These are phyloP conservation scores for Begonia masoniana DNA, from an alignment of 306 rosid genomes.

Conservation along the genomic window DNA sequence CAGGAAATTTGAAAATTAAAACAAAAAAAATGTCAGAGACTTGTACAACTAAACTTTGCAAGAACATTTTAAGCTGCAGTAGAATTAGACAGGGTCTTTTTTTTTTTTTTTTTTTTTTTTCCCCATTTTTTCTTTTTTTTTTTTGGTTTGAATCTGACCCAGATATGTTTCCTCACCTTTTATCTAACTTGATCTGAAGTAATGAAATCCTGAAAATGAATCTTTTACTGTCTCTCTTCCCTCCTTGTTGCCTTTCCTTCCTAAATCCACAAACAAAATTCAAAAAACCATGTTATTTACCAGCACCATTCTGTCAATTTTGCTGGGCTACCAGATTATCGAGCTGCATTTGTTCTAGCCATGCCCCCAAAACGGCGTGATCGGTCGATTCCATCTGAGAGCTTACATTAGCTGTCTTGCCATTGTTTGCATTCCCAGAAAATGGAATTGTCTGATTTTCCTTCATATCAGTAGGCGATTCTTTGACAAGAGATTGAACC, in stretches of 20 bases:
- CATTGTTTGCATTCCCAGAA: conserved; percentile 23
- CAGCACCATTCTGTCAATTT: conserved; percentile 16
- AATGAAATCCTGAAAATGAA: conserved; percentile 30
- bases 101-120: background rate
- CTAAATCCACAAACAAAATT: conserved; percentile 21
- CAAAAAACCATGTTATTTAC: conserved; percentile 24
- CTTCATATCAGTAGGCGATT: conserved; percentile 70
- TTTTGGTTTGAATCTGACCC: conserved; percentile 14
- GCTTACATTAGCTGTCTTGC: conserved; percentile 29
- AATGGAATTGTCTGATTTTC: conserved; percentile 34
- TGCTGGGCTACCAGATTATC: conserved; percentile 64
- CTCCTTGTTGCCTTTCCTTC: conserved; percentile 10
- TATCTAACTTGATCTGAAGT: conserved; percentile 17
- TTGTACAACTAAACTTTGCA: too few relatives aligned
- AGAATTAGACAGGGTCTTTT: too few relatives aligned
- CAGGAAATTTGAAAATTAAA: conserved; percentile 5
- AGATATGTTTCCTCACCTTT: conserved; percentile 7
- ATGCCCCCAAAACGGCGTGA: conserved; percentile 47
- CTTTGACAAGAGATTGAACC: conserved; percentile 94
- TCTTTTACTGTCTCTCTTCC: conserved; percentile 5
- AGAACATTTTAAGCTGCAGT: too few relatives aligned
- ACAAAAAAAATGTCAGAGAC: too few relatives aligned
- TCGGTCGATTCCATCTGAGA: conserved; percentile 42
- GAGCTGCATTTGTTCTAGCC: conserved; percentile 61
- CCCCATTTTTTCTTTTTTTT: too few relatives aligned